phyloP scores from a whole-genome alignment of 140 eudicot species.

The Senecio squalidus region DNA sequence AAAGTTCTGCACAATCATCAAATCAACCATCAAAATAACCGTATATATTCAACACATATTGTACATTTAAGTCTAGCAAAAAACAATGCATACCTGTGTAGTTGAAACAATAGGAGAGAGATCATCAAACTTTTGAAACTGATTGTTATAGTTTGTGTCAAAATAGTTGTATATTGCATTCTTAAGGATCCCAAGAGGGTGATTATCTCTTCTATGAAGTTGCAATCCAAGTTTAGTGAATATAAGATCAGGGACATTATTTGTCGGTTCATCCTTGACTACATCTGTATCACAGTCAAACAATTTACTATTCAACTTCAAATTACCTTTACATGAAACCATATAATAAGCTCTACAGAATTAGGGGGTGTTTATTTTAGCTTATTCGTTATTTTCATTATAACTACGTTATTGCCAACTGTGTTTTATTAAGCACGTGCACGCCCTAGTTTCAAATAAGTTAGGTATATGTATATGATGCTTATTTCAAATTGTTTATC shows the following conservation, averaged over 20 bases:
- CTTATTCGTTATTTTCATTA: no score
- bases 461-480: no score
- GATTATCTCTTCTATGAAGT: conserved; percentile 86
- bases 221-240: conserved; percentile 94
- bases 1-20: conserved; percentile 86
- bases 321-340: neutral
- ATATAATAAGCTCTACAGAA: no score
- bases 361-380: no score
- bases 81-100: conserved; percentile 45
- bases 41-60: no score
- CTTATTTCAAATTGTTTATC: no score
- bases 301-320: conserved; percentile 8
- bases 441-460: no score
- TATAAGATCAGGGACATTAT: conserved; percentile 89
- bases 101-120: conserved; percentile 85
- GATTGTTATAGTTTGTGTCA: conserved; percentile 69
- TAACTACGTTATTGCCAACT: no score
- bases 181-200: conserved; percentile 93
- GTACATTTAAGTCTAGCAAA: neutral
- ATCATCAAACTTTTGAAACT: conserved; percentile 84
- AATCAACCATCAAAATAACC: no score
- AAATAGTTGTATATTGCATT: conserved; percentile 83
- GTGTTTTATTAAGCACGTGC: no score
- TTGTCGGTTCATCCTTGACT: conserved; percentile 72
- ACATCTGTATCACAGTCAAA: conserved; percentile 49